Evolutionary conservation across 2,329 filamentous ascomycete genomes (phyloP).

Genomic region (Coniochaeta pulveracea): DNA sequence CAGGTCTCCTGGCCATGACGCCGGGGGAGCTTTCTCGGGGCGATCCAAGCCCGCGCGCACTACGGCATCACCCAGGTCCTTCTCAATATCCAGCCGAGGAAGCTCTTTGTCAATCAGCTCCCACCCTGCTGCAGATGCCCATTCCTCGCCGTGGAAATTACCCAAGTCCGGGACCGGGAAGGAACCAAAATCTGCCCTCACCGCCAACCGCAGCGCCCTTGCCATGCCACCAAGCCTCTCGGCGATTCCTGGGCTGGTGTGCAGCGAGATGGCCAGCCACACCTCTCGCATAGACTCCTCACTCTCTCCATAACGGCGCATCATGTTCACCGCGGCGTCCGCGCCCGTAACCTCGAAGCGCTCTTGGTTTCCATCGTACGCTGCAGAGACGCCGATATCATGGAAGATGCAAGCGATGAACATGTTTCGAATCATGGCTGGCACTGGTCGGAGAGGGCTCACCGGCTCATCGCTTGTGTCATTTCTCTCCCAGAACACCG

Average conservation of each 20-base stretch:
- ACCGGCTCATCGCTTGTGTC: constrained; percentile 2
- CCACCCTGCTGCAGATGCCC: neutral
- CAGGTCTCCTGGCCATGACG: constrained; percentile 13
- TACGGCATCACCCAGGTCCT: constrained; percentile 14
- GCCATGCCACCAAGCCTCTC: constrained; percentile 22
- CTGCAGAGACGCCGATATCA: constrained; percentile 20
- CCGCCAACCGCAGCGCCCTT: constrained; percentile 18
- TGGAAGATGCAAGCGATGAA: constrained; percentile 24
- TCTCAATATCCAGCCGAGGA: constrained; percentile 14
- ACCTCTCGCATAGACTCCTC: constrained; percentile 16
- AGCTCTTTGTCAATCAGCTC: constrained; percentile 9
- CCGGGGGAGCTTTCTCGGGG: constrained; percentile 11
- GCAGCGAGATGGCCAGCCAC: constrained; percentile 23
- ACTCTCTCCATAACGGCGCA: constrained; percentile 14
- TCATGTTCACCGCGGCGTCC: constrained; percentile 16
- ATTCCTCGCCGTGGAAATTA: constrained; percentile 3
- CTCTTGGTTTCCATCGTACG: constrained; percentile 16
- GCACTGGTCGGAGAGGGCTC: neutral
- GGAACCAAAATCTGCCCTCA: constrained; percentile 19
- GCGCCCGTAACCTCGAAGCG: constrained; percentile 22
- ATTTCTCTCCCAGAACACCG: constrained; percentile 6
- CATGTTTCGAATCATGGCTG: constrained; percentile 11
- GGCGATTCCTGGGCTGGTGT: constrained; percentile 22
- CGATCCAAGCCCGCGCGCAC: constrained; percentile 9
- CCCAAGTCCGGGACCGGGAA: constrained; percentile 7